Evolutionary conservation across 805 yeast genomes (phyloP), one percentile per base, ranked within the genome.

Genomic region (Tetrapisispora taiwanensis): DNA sequence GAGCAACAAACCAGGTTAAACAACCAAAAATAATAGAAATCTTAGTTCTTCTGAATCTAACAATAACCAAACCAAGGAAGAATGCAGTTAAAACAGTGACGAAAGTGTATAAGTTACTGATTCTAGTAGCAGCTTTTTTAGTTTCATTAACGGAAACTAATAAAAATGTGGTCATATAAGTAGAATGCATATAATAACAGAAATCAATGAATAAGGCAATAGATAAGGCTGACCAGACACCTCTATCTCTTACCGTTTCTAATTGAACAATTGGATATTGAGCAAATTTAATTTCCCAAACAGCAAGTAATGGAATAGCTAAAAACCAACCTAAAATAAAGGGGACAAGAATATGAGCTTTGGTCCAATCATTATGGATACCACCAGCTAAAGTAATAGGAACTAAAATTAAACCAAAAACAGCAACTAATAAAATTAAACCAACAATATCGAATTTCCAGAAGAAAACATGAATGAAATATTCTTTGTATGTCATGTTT

Each of bases 371-470:
- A 1, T 63, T 52, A 1, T 56, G 39, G 30, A 62, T 49, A 40
- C 84, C 84, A 47, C 83, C 85, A 9, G 84, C 85, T 27, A 83
- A 59, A 5, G 88, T 81, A 50, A 82, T 72, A 7, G 90, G 88
- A 33, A 76, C 73, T 50, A 82, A 68, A 37, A 82, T 69, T 41
- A 76, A 70, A 27, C 82, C 84, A 36, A 82, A 70, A 2, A 74
- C 70, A 15, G 73, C 72, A 46, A 74, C 65, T 36, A 79, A 50
- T 20, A 79, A 63, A 15, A 80, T 52, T 30, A 77, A 55, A 18
- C 89, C 90, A 42, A 78, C 56, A 14, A 79, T 58, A 54, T 82
- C 89, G 36, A 81, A 57, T 50, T 72, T 70, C 81, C 83, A 78
- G 60, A 78, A 76, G 42, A 68, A 65, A 18, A 63, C 51, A 15